Evolutionary conservation across 75 land plant species (phyloP).

Genomic region (Sequoiadendron giganteum): DNA sequence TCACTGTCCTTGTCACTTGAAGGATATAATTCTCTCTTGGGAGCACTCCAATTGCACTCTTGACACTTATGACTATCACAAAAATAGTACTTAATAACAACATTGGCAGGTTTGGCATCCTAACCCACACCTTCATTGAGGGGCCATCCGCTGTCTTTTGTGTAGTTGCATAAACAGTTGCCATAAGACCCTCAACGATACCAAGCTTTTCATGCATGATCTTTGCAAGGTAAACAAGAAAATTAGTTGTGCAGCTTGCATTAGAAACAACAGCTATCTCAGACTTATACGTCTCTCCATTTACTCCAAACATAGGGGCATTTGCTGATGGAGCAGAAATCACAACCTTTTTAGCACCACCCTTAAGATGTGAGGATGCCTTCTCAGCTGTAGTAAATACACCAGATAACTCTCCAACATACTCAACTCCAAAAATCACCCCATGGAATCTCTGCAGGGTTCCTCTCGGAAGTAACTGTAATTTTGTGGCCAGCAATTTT

Average conservation of each 20-base stretch:
- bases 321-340: no score
- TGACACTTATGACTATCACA: no score
- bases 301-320: conserved; percentile 72
- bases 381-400: no score
- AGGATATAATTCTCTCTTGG: no score
- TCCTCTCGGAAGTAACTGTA: no score
- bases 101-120: conserved; percentile 11
- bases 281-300: conserved; percentile 70
- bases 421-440: conserved; percentile 74
- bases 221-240: conserved; percentile 94
- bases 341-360: no score
- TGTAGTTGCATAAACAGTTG: conserved; percentile 41
- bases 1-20: no score
- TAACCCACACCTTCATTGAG: conserved; percentile 20
- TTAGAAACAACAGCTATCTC: conserved; percentile 89
- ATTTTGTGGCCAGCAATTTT: no score
- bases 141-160: conserved; percentile 27
- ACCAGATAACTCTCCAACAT: conserved; percentile 58
- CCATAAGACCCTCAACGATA: conserved; percentile 48
- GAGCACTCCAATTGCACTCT: no score
- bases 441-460: conserved; percentile 80
- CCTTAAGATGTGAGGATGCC: no score
- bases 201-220: conserved; percentile 41
- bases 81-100: no score
- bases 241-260: conserved; percentile 98